Base-by-base conservation (phyloP, 2,329 filamentous ascomycete species). In the Mollisia scopiformis region DNA sequence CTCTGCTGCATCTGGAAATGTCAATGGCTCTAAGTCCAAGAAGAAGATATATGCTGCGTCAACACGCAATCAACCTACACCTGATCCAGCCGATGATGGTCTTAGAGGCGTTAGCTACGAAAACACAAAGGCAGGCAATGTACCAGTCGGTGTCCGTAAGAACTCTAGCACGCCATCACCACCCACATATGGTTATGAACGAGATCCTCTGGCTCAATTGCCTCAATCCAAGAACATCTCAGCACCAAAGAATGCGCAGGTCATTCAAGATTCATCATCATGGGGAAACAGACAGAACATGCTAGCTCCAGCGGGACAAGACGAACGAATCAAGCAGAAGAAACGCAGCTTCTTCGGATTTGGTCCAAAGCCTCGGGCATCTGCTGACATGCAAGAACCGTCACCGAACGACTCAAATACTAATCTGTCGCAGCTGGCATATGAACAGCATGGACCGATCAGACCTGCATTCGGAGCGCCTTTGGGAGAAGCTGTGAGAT, bases 401-500 rank as follows among this genome's bases (percentile, higher is more conserved):
- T 83, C 84, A 65, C 79, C 80, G 14, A 81, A 81, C 27, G 81
- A 79, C 58, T 79, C 77, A 54, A 77, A 75, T 14, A 78, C 76
- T 21, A 77, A 77, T 31, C 69, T 73, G 57, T 82, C 79, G 21
- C 76, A 75, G 55, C 67, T 69, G 43, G 77, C 78, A 35, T 75
- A 72, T 62, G 75, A 77, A 57, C 80, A 78, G 62, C 78, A 77
- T 62, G 84, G 86, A 16, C 82, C 86, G 0, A 77, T 88, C 14
- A 83, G 88, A 37, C 85, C 90, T 59, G 91, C 92, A 3, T 99
- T 99, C 74, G 95, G 95, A 2, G 89, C 91, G 31, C 86, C 92
- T 5, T 79, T 99, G 55, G 87, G 87, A 8, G 94, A 98, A 71
- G 95, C 95, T 27, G 93, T 97, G 7, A 87, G 91, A 62, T 91